Conservation (phyloP, 2,329 filamentous ascomycete species). For the Fusarium neocosmosporiellum region DNA sequence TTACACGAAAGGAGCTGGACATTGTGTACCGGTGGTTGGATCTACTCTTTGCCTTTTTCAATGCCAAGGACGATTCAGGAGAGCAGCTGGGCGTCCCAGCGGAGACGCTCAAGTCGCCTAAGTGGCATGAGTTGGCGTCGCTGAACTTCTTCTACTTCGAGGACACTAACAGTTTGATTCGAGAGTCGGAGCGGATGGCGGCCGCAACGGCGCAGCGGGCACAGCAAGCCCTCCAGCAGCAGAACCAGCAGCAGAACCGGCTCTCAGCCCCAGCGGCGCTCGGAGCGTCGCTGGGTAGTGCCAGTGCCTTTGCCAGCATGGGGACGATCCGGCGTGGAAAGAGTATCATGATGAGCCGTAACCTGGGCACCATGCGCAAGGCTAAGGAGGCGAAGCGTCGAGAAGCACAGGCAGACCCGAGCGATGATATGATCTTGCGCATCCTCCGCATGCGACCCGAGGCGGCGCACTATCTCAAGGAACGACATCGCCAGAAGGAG, state of each 20-base stretch:
- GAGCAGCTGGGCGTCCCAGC: constrained; percentile 89
- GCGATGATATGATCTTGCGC: constrained; percentile 96
- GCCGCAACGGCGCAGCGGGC: constrained; percentile 81
- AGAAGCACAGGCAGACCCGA: constrained; percentile 95
- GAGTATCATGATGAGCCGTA: constrained; percentile 93
- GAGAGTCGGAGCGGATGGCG: constrained; percentile 96
- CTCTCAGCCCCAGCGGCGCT: constrained; percentile 72
- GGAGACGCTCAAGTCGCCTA: constrained; percentile 93
- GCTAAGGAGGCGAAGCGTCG: constrained; percentile 96
- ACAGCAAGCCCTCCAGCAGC: constrained; percentile 73
- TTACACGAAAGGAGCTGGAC: constrained; percentile 89
- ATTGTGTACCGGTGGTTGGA: constrained; percentile 96
- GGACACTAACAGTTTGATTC: constrained; percentile 87
- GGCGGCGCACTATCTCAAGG: constrained; percentile 86
- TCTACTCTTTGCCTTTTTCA: constrained; percentile 93
- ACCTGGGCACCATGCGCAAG: constrained; percentile 94
- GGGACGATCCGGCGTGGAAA: constrained; percentile 74
- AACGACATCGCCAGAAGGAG: constrained; percentile 93
- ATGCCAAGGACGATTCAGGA: constrained; percentile 85
- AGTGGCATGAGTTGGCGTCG: constrained; percentile 96
- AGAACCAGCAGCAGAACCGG: constrained; percentile 66
- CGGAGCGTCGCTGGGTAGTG: constrained; percentile 49
- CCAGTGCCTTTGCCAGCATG: constrained; percentile 70
- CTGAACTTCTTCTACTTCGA: constrained; percentile 99
- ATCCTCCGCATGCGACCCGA: constrained; percentile 96